phyloP scores from a whole-genome alignment of 2,329 filamentous ascomycete genomes.

The Alternaria ethzedia region DNA sequence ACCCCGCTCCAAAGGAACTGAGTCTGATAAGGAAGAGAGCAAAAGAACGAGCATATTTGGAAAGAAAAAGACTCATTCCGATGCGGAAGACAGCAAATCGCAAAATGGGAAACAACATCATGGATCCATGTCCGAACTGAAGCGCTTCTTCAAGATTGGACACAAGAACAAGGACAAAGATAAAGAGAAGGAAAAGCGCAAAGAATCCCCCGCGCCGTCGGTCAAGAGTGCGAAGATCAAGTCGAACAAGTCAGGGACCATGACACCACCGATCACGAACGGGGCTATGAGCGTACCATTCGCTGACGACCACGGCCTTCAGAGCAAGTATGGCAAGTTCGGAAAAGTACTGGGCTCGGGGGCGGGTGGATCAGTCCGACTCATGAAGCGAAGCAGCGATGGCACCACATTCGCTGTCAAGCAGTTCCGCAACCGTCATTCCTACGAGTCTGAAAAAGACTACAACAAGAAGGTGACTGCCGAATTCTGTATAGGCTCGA shows the following conservation, averaged over 20 bases:
- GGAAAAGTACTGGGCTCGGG: constrained; percentile 93
- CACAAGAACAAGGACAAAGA: constrained; percentile 61
- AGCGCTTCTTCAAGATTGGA: constrained; percentile 91
- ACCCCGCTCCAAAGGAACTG: constrained; percentile 56
- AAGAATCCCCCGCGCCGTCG: constrained; percentile 68
- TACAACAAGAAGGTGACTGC: constrained; percentile 98
- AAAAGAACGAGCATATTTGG: constrained; percentile 63
- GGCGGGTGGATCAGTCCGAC: constrained; percentile 88
- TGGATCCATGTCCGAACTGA: constrained; percentile 91
- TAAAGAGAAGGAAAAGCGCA: constrained; percentile 56
- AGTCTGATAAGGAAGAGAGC: constrained; percentile 48
- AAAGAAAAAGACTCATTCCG: constrained; percentile 51
- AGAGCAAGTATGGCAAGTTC: constrained; percentile 93
- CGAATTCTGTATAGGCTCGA: constrained; percentile 97
- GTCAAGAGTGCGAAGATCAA: constrained; percentile 59
- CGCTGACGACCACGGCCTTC: constrained; percentile 88
- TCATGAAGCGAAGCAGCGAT: constrained; percentile 93
- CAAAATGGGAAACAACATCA: constrained; percentile 54
- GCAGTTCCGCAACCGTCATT: constrained; percentile 89
- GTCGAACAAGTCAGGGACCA: constrained; percentile 50
- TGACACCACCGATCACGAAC: constrained; percentile 46
- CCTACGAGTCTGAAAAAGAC: constrained; percentile 91
- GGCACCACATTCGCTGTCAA: constrained; percentile 96
- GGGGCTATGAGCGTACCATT: constrained; percentile 70
- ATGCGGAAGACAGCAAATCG: constrained; percentile 48